Evolutionary conservation across 176 grass and related monocot species (phyloP), one percentile per base, ranked within the genome.

Genomic region (Microstegium vimineum): DNA sequence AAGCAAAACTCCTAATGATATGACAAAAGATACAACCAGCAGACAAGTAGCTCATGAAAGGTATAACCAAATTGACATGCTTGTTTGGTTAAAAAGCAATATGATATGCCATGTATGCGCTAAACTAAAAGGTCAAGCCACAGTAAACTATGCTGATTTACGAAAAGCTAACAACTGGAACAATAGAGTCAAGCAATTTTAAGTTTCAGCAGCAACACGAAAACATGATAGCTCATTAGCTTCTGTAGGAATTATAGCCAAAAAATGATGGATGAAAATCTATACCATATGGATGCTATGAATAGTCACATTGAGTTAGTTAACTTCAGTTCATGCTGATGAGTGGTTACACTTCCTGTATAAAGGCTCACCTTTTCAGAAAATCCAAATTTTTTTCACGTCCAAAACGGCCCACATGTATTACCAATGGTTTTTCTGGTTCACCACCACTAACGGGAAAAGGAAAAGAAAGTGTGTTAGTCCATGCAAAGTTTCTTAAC

Each of bases 381-480:
- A 99, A 99, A 92, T 94, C 97, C 83, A 99, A 94, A 80, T 89
- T 99, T 75, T 99, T 99, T 79, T 99, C 97, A 17, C 87, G 89
- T 9, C 97, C 97, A 74, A 99, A 88, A 80, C 97, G 97, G 15
- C 97, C 97, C 37, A 99, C 97, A 60, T 99, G 97, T 83, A 99
- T 92, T 79, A 99, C 76, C 81, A 99, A 87, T 45, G 91, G 87
- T 72, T 99, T 95, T 78, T 96, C 97, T 80, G 81, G 85, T 90
- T 99, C 97, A 81, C 97, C 97, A 25, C 87, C 91, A 85, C 97
- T 99, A 35, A 36, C 40, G 85, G 30, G 36, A 81, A 81, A n/a
- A 79, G 22, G 25, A 86, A 81, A 86, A 41, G 20, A 82, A 65
- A 27, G 69, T 86, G 1, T 22, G 47, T 79, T 83, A 73, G 46